Conservation (phyloP, 768 basidiomycete genomes). For the Russula brevipes region DNA sequence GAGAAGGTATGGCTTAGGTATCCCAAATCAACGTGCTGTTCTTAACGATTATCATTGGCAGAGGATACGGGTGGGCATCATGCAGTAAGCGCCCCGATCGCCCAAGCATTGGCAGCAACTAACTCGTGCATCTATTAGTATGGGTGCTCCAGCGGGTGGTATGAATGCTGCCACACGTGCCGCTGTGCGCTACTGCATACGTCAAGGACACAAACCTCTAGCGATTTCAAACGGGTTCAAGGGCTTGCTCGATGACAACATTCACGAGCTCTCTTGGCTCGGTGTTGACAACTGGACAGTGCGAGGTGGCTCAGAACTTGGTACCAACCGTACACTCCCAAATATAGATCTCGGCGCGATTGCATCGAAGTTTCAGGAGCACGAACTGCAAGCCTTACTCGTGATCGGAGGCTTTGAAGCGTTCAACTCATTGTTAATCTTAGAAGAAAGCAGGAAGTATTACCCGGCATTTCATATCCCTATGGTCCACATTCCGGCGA, state of each 20-base stretch:
- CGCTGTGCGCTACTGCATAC: slow-evolving; percentile 87
- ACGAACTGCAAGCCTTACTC: slow-evolving; percentile 70
- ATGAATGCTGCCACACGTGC: slow-evolving; percentile 98
- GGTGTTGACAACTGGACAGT: slow-evolving; percentile 96
- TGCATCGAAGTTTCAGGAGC: slow-evolving; percentile 87
- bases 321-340: slow-evolving; percentile 89
- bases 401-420: slow-evolving; percentile 97
- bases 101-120: slow-evolving; percentile 10
- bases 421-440: slow-evolving; percentile 68
- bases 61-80: slow-evolving; percentile 75
- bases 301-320: slow-evolving; percentile 95
- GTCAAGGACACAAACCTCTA: slow-evolving; percentile 88
- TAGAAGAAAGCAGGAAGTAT: slow-evolving; percentile 73
- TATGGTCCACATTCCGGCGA: slow-evolving; percentile 93
- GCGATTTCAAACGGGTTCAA: slow-evolving; percentile 95
- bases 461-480: slow-evolving; percentile 95
- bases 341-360: slow-evolving; percentile 82
- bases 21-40: not conserved
- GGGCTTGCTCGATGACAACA: slow-evolving; percentile 85
- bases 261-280: slow-evolving; percentile 88
- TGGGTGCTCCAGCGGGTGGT: slow-evolving; percentile 96
- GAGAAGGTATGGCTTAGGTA: slow-evolving; percentile 29
- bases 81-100: slow-evolving; percentile 58
- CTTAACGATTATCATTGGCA: slow-evolving; percentile 28
- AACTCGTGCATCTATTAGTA: slow-evolving; percentile 41